Percentiles rank a stretch among this genome's conserved stretches.
phyloP scores from a whole-genome alignment of 768 basidiomycete species.

The Cyclocybe cylindracea region DNA sequence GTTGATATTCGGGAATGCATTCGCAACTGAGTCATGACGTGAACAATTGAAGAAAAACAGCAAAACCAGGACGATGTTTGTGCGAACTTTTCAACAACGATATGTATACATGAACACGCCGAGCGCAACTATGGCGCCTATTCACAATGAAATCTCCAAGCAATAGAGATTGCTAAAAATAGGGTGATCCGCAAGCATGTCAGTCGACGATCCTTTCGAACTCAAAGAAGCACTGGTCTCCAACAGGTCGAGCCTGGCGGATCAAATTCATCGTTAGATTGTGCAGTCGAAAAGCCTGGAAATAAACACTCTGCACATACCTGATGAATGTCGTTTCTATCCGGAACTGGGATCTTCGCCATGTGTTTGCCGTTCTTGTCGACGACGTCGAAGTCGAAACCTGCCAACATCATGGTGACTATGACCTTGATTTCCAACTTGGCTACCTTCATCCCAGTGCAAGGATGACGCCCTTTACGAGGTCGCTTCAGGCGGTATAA shows the following conservation, averaged over 20 bases:
- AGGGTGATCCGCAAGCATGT: too few species aligned
- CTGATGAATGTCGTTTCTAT: conserved; percentile 32
- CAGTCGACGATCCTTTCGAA: conserved; percentile 3
- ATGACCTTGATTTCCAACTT: conserved; percentile 15
- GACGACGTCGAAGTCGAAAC: conserved; percentile 23
- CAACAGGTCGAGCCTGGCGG: conserved; percentile 1
- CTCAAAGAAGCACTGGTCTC: conserved; percentile 5
- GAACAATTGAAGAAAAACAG: too few species aligned
- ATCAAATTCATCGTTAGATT: too few species aligned
- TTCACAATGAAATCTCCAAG: too few species aligned
- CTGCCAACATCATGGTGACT: conserved; percentile 2
- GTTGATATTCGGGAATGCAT: too few species aligned
- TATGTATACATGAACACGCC: too few species aligned
- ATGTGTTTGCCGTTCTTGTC: conserved; percentile 29
- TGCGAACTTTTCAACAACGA: too few species aligned
- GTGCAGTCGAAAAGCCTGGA: too few species aligned
- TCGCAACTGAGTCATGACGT: too few species aligned
- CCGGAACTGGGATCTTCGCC: conserved; percentile 23
- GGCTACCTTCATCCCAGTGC: conserved; percentile 12
- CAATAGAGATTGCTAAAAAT: too few species aligned
- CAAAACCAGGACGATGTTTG: too few species aligned
- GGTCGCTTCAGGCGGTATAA: not conserved
- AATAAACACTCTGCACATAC: conserved; percentile 1
- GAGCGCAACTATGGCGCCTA: too few species aligned
- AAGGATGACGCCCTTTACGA: conserved; percentile 16